A percentile compares a stretch with the other conserved stretches of the same genome.
These are phyloP conservation scores for Nemania sp. DNA, from an alignment of 2,329 filamentous ascomycete species.

Conservation along the genomic window DNA sequence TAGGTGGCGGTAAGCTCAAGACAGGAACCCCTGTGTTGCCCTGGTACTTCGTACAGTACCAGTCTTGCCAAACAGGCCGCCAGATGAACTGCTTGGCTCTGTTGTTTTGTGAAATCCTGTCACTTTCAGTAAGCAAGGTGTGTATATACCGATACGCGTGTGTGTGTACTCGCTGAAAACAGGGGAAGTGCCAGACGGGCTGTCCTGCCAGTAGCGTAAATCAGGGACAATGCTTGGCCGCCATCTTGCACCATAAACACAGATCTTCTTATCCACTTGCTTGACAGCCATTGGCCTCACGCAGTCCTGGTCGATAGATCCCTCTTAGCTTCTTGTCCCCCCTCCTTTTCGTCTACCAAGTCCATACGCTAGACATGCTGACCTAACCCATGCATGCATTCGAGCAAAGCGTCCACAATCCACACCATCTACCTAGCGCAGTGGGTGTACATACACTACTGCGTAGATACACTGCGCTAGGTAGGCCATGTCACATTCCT, in stretches of 20 bases:
- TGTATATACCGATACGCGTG: background rate
- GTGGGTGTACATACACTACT: too few relatives aligned
- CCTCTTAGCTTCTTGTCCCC: slow-evolving; percentile 24
- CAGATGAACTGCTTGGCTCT: background rate
- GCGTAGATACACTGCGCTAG: too few relatives aligned
- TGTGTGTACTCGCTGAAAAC: background rate
- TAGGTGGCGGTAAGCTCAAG: background rate
- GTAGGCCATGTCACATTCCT: slow-evolving; percentile 20
- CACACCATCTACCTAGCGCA: too few relatives aligned
- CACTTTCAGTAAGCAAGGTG: background rate
- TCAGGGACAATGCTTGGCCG: slow-evolving; percentile 16
- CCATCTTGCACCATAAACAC: slow-evolving; percentile 15
- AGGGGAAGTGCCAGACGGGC: too few relatives aligned
- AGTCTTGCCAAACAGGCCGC: too few relatives aligned
- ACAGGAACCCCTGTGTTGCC: background rate
- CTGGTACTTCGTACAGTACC: too few relatives aligned
- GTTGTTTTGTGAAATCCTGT: slow-evolving; percentile 1
- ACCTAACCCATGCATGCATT: slow-evolving; percentile 24
- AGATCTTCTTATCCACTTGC: slow-evolving; percentile 22
- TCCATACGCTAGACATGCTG: slow-evolving; percentile 4
- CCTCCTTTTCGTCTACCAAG: slow-evolving; percentile 30
- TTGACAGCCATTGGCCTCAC: slow-evolving; percentile 29
- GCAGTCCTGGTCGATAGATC: slow-evolving; percentile 28
- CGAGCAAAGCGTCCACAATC: slow-evolving; percentile 30
- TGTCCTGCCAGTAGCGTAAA: too few relatives aligned